These are phyloP conservation scores for Sarocladium brachiariae DNA, from an alignment of 2,329 filamentous ascomycete species.

Conservation along the genomic window DNA sequence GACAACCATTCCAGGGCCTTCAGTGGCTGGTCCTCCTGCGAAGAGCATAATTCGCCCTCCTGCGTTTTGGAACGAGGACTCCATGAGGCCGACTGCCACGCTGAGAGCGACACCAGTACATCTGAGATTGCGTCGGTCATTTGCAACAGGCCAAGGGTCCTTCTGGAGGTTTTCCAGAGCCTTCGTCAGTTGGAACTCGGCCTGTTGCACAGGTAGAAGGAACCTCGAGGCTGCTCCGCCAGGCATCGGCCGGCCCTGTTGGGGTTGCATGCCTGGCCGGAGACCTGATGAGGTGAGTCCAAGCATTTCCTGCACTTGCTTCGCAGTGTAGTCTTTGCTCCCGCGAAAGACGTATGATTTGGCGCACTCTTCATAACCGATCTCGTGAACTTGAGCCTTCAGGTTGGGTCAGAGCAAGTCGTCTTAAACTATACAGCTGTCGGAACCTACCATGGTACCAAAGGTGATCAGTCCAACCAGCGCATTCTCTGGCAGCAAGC, in stretches of 20 bases:
- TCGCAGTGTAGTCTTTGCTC: conserved; percentile 95
- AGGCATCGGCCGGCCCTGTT: conserved; percentile 67
- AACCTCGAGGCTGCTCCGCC: conserved; percentile 83
- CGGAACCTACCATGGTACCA: conserved; percentile 73
- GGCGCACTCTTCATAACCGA: conserved; percentile 94
- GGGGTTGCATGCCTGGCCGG: conserved; percentile 67
- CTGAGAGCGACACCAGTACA: conserved; percentile 96
- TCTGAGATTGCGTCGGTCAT: conserved; percentile 80
- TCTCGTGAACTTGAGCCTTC: conserved; percentile 90
- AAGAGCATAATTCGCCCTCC: conserved; percentile 97
- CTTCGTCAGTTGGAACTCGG: conserved; percentile 95
- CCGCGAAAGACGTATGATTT: conserved; percentile 98
- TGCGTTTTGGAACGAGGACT: conserved; percentile 92
- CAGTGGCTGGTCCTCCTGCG: conserved; percentile 87
- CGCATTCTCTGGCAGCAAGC: conserved; percentile 72
- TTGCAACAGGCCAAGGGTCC: conserved; percentile 95
- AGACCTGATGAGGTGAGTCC: conserved; percentile 67
- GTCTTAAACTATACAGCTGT: not conserved
- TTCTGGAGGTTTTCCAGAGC: conserved; percentile 91
- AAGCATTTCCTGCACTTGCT: conserved; percentile 99
- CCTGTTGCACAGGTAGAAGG: conserved; percentile 87
- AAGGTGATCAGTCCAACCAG: conserved; percentile 79
- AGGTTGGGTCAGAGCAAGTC: not conserved
- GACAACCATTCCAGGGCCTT: conserved; percentile 95
- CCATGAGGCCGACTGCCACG: conserved; percentile 85